These are phyloP conservation scores for Lentinus brumalis DNA, from an alignment of 768 basidiomycete species.

Conservation along the genomic window DNA sequence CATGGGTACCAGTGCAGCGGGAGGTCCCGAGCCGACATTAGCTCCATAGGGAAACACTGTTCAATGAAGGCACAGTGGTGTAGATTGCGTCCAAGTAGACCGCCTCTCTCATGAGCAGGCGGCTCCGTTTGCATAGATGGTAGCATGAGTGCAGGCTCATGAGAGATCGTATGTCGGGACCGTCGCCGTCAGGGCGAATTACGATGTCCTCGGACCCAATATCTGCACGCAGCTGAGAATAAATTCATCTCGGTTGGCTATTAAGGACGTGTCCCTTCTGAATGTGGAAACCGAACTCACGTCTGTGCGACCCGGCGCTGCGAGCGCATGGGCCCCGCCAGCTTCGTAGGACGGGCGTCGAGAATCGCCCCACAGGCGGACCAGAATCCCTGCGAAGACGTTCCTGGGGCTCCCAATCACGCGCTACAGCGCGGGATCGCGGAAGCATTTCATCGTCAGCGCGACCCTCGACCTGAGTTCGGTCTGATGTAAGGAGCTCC, in stretches of 20 bases:
- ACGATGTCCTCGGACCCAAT: neutral
- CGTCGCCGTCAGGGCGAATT: neutral
- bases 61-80: neutral
- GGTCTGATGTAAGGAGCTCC: conserved; percentile 3
- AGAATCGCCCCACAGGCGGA: neutral
- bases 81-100: neutral
- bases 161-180: neutral
- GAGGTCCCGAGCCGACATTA: neutral
- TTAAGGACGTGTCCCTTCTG: neutral
- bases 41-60: neutral
- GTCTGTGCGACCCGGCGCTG: neutral
- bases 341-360: neutral
- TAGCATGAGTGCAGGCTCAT: neutral
- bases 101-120: neutral
- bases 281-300: neutral
- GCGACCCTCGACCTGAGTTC: conserved; percentile 2
- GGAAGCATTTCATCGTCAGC: conserved; percentile 8
- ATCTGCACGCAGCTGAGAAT: neutral
- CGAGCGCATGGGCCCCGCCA: neutral
- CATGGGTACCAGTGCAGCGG: neutral
- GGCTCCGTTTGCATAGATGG: neutral
- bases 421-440: conserved; percentile 1
- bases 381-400: neutral
- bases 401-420: conserved; percentile 4
- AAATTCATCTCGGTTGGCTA: neutral